Percentiles rank a stretch among this genome's conserved stretches.
Conservation (phyloP, 2,329 filamentous ascomycete species). For the Aspergillus vadensis region DNA sequence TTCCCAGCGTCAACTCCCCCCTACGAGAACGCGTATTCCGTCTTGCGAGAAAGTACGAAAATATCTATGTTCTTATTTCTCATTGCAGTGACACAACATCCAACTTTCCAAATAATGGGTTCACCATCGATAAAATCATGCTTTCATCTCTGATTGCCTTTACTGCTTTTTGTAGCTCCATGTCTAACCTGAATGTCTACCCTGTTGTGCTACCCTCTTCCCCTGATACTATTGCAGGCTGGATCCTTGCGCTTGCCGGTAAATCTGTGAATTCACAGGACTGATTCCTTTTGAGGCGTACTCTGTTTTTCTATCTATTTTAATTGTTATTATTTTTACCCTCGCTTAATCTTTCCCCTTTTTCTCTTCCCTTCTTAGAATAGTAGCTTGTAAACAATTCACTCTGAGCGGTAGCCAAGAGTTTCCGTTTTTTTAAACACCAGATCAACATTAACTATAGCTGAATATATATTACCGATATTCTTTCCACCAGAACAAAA, state of each 20-base stretch:
- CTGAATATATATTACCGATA: no score
- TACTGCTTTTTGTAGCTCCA: constrained; percentile 28
- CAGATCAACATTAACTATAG: no score
- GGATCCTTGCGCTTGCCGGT: constrained; percentile 55
- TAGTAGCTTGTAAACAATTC: no score
- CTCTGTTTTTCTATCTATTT: background rate
- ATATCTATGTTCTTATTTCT: constrained; percentile 68
- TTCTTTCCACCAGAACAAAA: no score
- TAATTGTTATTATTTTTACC: no score
- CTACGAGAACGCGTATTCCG: constrained; percentile 59
- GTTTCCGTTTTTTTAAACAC: no score
- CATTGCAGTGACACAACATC: constrained; percentile 12
- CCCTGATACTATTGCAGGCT: constrained; percentile 52
- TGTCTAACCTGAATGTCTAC: constrained; percentile 17
- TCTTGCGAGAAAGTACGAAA: constrained; percentile 64
- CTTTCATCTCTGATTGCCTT: constrained; percentile 23
- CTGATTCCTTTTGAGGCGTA: no score
- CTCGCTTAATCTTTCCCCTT: no score
- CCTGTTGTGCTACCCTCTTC: constrained; percentile 17
- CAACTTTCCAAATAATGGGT: constrained; percentile 26
- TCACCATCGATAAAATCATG: constrained; percentile 15
- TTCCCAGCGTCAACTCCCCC: constrained; percentile 37
- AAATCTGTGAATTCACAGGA: background rate
- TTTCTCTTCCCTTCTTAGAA: no score
- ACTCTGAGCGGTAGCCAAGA: no score